These are phyloP conservation scores for Nakazawaea peltata DNA, from an alignment of 805 yeast species.

Conservation along the genomic window DNA sequence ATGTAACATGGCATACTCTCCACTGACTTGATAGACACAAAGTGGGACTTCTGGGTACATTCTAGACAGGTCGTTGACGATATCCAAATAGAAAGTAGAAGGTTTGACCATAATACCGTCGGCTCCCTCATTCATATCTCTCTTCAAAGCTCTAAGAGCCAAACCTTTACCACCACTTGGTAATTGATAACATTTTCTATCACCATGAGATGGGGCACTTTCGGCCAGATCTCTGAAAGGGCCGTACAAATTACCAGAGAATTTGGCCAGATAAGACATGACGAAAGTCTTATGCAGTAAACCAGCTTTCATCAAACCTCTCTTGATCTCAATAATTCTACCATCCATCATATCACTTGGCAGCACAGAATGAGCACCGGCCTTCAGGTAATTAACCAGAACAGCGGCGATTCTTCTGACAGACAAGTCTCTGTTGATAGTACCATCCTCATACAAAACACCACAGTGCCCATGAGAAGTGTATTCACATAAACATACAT, in stretches of 20 bases:
- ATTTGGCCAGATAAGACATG: slow-evolving; percentile 92
- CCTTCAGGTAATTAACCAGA: slow-evolving; percentile 89
- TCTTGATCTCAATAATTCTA: slow-evolving; percentile 79
- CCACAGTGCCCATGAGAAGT: slow-evolving; percentile 99
- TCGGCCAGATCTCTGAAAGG: slow-evolving; percentile 99
- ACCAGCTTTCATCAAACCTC: slow-evolving; percentile 70
- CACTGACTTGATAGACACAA: slow-evolving; percentile 94
- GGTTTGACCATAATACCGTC: slow-evolving; percentile 96
- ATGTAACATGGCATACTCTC: slow-evolving; percentile 95
- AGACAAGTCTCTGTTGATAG: slow-evolving; percentile 65
- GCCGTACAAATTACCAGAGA: slow-evolving; percentile 85
- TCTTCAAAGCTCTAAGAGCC: slow-evolving; percentile 81
- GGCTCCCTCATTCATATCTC: slow-evolving; percentile 90
- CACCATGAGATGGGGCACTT: slow-evolving; percentile 82
- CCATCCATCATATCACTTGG: slow-evolving; percentile 99
- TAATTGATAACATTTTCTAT: slow-evolving; percentile 85
- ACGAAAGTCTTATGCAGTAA: slow-evolving; percentile 84
- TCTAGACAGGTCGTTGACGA: slow-evolving; percentile 80
- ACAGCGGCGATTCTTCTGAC: slow-evolving; percentile 87
- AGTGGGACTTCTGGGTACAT: slow-evolving; percentile 80
- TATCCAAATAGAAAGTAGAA: slow-evolving; percentile 88
- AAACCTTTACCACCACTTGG: slow-evolving; percentile 91
- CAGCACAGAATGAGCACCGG: slow-evolving; percentile 94
- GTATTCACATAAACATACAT: slow-evolving; percentile 94
- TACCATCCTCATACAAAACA: slow-evolving; percentile 76